These are phyloP conservation scores for Hibiscus syriacus DNA, from an alignment of 345 rosid species.

Conservation along the genomic window DNA sequence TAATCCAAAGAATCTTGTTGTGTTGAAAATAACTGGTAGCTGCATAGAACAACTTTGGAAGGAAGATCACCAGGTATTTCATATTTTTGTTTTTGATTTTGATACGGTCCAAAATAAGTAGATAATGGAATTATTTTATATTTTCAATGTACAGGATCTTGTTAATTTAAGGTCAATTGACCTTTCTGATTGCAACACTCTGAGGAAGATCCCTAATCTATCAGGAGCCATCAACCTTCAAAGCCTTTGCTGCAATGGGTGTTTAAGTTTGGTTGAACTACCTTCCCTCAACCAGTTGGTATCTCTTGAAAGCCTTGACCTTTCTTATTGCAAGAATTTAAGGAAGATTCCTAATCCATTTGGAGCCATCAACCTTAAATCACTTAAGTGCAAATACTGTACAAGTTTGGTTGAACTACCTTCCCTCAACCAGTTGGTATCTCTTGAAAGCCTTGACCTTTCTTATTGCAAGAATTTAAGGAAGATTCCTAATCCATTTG, in stretches of 20 bases:
- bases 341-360: not conserved
- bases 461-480: too few species aligned
- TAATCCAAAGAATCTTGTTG: too few species aligned
- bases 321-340: not conserved
- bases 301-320: not conserved
- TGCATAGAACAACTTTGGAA: too few species aligned
- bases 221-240: not conserved
- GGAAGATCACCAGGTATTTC: too few species aligned
- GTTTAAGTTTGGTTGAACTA: not conserved
- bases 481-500: too few species aligned
- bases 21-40: too few species aligned
- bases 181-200: not conserved
- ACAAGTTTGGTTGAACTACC: too few species aligned
- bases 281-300: not conserved
- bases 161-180: not conserved
- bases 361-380: too few species aligned
- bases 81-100: too few species aligned
- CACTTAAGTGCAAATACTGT: too few species aligned
- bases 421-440: too few species aligned
- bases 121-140: not conserved
- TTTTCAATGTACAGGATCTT: not conserved
- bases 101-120: not conserved
- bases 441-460: too few species aligned
- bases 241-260: not conserved
- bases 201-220: not conserved